phyloP scores from a whole-genome alignment of 1,284 basidiomycete genomes.

The Apiotrichum gracile region DNA sequence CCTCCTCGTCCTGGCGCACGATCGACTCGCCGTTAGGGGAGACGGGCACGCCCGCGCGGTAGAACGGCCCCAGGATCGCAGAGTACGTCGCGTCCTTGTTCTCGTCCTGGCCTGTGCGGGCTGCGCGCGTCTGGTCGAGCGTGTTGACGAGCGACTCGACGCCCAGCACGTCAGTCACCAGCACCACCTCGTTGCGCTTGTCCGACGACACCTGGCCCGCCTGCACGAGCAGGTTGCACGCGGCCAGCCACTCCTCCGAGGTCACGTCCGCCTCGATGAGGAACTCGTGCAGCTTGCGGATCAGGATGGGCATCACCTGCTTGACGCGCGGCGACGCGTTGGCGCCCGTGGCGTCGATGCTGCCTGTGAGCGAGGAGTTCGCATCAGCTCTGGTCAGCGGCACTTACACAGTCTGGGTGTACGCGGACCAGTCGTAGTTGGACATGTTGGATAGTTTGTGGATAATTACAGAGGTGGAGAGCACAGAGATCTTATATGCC shows the following conservation, averaged over 20 bases:
- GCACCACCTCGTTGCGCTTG: constrained; percentile 46
- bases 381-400: too few relatives aligned
- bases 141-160: constrained; percentile 40
- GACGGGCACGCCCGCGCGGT: constrained; percentile 31
- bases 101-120: constrained; percentile 8
- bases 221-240: constrained; percentile 42
- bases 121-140: constrained; percentile 16
- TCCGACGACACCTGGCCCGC: constrained; percentile 43
- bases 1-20: constrained; percentile 29
- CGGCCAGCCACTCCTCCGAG: constrained; percentile 42
- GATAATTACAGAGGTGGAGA: neutral
- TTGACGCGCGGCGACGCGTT: constrained; percentile 42
- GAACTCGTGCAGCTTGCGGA: constrained; percentile 41
- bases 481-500: neutral
- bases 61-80: constrained; percentile 42
- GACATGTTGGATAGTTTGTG: constrained; percentile 8
- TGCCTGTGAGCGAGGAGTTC: neutral
- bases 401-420: constrained; percentile 14
- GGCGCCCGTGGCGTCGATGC: constrained; percentile 18
- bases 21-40: constrained; percentile 37
- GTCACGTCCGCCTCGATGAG: constrained; percentile 44
- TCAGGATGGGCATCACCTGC: constrained; percentile 37
- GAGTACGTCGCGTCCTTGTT: constrained; percentile 20
- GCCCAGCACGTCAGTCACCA: constrained; percentile 46
- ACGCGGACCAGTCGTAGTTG: constrained; percentile 11